These are phyloP conservation scores for Rhynchospora pubera DNA, from an alignment of 176 grass and related monocot genomes.

Conservation along the genomic window DNA sequence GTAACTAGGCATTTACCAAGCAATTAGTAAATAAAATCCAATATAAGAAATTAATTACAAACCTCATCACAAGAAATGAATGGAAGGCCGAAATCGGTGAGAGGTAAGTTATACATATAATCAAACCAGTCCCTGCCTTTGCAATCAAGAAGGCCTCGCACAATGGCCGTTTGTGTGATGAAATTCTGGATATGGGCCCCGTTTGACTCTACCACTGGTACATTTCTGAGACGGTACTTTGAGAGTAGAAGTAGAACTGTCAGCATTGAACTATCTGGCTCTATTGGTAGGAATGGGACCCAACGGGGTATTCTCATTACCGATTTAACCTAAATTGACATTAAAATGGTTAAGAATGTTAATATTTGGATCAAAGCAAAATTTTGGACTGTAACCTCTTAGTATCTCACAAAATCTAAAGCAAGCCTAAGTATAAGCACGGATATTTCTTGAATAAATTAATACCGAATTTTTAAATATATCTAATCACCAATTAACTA, in stretches of 20 bases:
- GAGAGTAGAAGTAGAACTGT: slow-evolving; percentile 80
- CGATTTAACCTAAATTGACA: slow-evolving; percentile 50
- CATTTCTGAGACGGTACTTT: slow-evolving; percentile 89
- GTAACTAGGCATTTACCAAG: not conserved
- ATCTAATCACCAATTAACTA: not conserved
- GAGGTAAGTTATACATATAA: slow-evolving; percentile 59
- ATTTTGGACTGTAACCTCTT: not conserved
- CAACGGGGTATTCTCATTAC: slow-evolving; percentile 57
- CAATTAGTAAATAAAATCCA: not conserved
- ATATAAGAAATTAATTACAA: slow-evolving; percentile 22
- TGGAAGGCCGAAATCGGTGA: slow-evolving; percentile 91
- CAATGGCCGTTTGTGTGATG: slow-evolving; percentile 73
- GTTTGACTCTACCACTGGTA: slow-evolving; percentile 65
- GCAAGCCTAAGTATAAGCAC: not conserved
- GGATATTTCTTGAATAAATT: not conserved
- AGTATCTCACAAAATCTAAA: not conserved
- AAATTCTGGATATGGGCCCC: slow-evolving; percentile 76
- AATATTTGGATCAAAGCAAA: not conserved
- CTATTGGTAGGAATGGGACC: slow-evolving; percentile 75
- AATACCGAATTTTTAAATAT: not conserved
- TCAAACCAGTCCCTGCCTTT: slow-evolving; percentile 98
- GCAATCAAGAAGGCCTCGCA: slow-evolving; percentile 79
- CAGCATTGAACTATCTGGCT: slow-evolving; percentile 68
- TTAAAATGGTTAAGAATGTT: slow-evolving; percentile 16
- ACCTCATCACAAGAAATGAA: slow-evolving; percentile 89